Evolutionary conservation across 495 filamentous ascomycete genomes (phyloP).

Genomic region (Amniculicola lignicola): DNA sequence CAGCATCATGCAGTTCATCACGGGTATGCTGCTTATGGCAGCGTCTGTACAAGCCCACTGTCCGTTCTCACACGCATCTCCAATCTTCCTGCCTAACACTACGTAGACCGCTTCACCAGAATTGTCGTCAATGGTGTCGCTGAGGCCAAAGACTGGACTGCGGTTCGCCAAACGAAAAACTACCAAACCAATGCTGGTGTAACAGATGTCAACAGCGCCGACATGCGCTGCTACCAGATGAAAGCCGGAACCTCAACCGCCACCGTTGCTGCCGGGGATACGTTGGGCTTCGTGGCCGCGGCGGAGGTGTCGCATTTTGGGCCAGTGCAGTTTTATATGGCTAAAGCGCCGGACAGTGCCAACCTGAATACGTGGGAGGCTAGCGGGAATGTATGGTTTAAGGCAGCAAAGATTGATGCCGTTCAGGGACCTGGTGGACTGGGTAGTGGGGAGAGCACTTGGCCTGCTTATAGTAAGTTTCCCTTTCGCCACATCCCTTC

Average conservation of each 20-base stretch:
- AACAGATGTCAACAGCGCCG: slow-evolving; percentile 15
- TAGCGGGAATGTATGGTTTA: slow-evolving; percentile 29
- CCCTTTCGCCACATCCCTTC: neutral
- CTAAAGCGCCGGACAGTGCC: slow-evolving; percentile 19
- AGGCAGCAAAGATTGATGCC: slow-evolving; percentile 18
- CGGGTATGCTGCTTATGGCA: slow-evolving; percentile 8
- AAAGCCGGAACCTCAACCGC: slow-evolving; percentile 10
- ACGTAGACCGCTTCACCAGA: slow-evolving; percentile 22
- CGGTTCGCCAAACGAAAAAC: slow-evolving; percentile 27
- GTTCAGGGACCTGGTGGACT: slow-evolving; percentile 1
- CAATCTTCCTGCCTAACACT: neutral
- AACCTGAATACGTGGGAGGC: slow-evolving; percentile 30
- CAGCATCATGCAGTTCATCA: slow-evolving; percentile 7
- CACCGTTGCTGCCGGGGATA: slow-evolving; percentile 22
- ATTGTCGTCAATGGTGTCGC: slow-evolving; percentile 11
- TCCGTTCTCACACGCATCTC: neutral
- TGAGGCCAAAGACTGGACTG: slow-evolving; percentile 23
- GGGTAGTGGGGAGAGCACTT: slow-evolving; percentile 13
- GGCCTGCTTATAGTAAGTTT: slow-evolving; percentile 25
- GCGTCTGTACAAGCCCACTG: slow-evolving; percentile 16
- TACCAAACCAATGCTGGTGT: slow-evolving; percentile 26
- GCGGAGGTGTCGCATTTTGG: slow-evolving; percentile 21
- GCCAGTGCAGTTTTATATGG: slow-evolving; percentile 31
- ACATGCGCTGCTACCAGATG: slow-evolving; percentile 31
- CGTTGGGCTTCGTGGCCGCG: slow-evolving; percentile 18